phyloP scores from a whole-genome alignment of 1,284 basidiomycete genomes.

The Vanrija sp. region DNA sequence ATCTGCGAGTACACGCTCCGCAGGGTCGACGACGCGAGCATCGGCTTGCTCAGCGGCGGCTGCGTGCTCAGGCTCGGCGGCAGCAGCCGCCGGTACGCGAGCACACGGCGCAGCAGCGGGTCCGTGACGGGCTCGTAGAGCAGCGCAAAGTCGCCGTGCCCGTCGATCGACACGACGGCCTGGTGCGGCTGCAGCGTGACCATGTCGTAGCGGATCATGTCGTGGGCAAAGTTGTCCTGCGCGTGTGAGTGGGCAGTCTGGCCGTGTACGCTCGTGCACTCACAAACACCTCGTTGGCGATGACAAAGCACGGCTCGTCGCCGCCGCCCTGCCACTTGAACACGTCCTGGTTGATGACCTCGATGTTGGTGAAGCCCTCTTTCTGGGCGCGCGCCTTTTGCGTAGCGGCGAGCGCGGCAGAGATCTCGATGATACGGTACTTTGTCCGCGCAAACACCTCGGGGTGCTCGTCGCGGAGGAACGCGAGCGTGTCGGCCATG shows the following conservation, averaged over 20 bases:
- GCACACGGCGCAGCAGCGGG: conserved; percentile 62
- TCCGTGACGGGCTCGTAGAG: conserved; percentile 82
- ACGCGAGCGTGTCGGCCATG: conserved; percentile 80
- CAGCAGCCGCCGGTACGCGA: conserved; percentile 63
- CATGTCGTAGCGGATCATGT: conserved; percentile 85
- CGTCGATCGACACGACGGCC: conserved; percentile 75
- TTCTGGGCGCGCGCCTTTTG: conserved; percentile 62
- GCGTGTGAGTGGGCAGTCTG: not conserved
- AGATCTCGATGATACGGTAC: conserved; percentile 91
- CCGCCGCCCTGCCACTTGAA: conserved; percentile 75
- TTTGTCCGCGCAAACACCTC: conserved; percentile 83
- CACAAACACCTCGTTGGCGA: conserved; percentile 89
- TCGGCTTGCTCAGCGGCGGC: conserved; percentile 32
- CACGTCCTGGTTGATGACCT: conserved; percentile 74
- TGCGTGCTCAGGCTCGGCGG: conserved; percentile 51
- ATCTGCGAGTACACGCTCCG: conserved; percentile 64
- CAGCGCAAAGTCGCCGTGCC: conserved; percentile 76
- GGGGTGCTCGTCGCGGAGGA: conserved; percentile 71
- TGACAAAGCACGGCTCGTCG: conserved; percentile 80
- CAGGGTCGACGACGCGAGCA: conserved; percentile 47
- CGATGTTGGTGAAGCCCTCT: conserved; percentile 59
- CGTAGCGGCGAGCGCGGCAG: conserved; percentile 65
- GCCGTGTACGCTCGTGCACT: conserved; percentile 50
- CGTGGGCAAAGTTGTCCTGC: conserved; percentile 97
- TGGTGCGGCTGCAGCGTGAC: conserved; percentile 75